Conservation (phyloP, 495 filamentous ascomycete species). For the Neurospora hispaniola region DNA sequence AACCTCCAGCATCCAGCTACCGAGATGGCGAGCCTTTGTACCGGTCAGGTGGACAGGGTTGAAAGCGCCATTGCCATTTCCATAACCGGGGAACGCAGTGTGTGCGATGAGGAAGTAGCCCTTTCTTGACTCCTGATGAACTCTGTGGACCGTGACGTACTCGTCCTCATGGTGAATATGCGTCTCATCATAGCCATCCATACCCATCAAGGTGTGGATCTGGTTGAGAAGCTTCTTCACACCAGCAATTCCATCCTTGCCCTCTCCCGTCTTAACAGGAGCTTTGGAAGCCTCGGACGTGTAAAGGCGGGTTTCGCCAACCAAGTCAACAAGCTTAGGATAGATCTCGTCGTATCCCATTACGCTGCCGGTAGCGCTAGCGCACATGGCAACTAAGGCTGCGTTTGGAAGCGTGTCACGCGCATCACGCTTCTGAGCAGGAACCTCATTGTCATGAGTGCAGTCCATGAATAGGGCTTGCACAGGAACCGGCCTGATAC, state of each 20-base stretch:
- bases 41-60: slow-evolving; percentile 66
- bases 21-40: slow-evolving; percentile 64
- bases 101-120: slow-evolving; percentile 94
- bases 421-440: slow-evolving; percentile 90
- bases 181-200: slow-evolving; percentile 87
- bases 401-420: slow-evolving; percentile 93
- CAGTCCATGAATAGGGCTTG: slow-evolving; percentile 98
- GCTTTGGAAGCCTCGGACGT: slow-evolving; percentile 55
- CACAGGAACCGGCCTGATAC: slow-evolving; percentile 69
- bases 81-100: slow-evolving; percentile 84
- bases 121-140: slow-evolving; percentile 80
- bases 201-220: slow-evolving; percentile 88
- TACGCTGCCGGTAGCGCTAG: slow-evolving; percentile 85
- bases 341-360: slow-evolving; percentile 99
- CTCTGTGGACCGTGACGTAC: slow-evolving; percentile 91
- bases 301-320: slow-evolving; percentile 77
- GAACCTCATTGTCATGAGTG: slow-evolving; percentile 96
- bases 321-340: slow-evolving; percentile 80
- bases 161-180: slow-evolving; percentile 93
- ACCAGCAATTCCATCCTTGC: slow-evolving; percentile 71
- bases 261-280: slow-evolving; percentile 47
- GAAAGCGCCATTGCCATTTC: slow-evolving; percentile 65
- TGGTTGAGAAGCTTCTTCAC: slow-evolving; percentile 86
- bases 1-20: slow-evolving; percentile 82
- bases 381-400: slow-evolving; percentile 90